Evolutionary conservation across 768 basidiomycete species (phyloP).

Genomic region (Boletus sp.): DNA sequence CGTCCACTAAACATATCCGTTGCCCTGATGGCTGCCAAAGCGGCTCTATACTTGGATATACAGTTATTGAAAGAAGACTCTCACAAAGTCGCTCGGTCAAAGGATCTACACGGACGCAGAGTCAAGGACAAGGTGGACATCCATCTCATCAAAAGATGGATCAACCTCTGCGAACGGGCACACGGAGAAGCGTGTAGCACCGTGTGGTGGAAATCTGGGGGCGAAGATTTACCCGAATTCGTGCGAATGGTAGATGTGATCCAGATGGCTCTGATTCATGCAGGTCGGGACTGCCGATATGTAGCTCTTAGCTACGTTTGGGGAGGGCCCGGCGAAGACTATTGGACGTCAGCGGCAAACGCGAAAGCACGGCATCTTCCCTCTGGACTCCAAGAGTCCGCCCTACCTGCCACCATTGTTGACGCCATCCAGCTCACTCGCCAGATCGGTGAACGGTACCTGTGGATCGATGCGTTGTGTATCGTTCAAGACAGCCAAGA

Average conservation of each 20-base stretch:
- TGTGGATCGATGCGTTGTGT: conserved; percentile 26
- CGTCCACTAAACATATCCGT: conserved; percentile 4
- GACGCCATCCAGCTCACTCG: conserved; percentile 20
- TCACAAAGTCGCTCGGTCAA: conserved; percentile 10
- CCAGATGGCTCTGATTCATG: conserved; percentile 9
- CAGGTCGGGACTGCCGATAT: conserved; percentile 7
- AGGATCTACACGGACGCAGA: conserved; percentile 21
- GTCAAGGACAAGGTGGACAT: conserved; percentile 9
- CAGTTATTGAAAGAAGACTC: conserved; percentile 20
- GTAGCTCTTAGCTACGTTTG: conserved; percentile 19
- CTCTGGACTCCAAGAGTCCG: background rate
- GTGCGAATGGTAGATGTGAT: conserved; percentile 16
- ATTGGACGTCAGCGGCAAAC: conserved; percentile 8
- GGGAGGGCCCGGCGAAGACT: conserved; percentile 7
- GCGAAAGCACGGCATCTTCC: background rate
- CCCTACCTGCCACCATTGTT: conserved; percentile 11
- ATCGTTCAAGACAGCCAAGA: conserved; percentile 22
- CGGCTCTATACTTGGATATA: conserved; percentile 9
- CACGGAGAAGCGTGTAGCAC: conserved; percentile 15
- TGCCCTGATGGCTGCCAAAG: background rate
- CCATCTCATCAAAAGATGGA: conserved; percentile 14
- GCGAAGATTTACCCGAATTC: conserved; percentile 5
- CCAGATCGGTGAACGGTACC: conserved; percentile 18
- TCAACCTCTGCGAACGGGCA: conserved; percentile 12
- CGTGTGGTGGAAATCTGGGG: conserved; percentile 7